Percentiles rank a stretch among this genome's conserved stretches.
phyloP scores from a whole-genome alignment of 202 grass and related monocot genomes.

The Hordeum pubiflorum region DNA sequence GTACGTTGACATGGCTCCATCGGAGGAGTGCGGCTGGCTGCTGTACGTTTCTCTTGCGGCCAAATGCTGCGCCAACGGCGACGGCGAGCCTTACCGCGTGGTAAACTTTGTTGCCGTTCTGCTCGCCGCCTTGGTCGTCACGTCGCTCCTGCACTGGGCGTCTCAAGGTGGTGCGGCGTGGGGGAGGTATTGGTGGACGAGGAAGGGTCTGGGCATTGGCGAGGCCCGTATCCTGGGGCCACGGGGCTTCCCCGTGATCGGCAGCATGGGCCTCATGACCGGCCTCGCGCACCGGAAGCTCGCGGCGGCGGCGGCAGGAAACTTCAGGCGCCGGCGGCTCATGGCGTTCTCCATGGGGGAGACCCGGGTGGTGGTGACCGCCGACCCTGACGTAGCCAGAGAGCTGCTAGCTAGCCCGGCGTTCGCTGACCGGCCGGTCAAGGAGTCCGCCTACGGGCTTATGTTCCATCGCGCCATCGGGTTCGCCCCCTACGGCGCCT shows the following conservation, averaged over 20 bases:
- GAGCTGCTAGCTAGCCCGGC: conserved; percentile 50
- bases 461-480: conserved; percentile 78
- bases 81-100: conserved; percentile 18
- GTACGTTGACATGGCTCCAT: background rate
- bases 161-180: conserved; percentile 63
- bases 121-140: conserved; percentile 10
- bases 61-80: conserved; percentile 33
- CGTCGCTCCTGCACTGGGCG: conserved; percentile 50
- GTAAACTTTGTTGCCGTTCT: background rate
- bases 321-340: conserved; percentile 17
- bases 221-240: conserved; percentile 41
- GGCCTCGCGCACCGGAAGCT: conserved; percentile 71
- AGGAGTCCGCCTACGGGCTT: conserved; percentile 68
- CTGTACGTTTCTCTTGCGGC: conserved; percentile 50
- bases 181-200: conserved; percentile 54
- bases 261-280: conserved; percentile 62
- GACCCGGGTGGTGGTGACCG: conserved; percentile 46
- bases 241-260: conserved; percentile 43
- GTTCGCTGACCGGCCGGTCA: conserved; percentile 62
- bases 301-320: conserved; percentile 2
- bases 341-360: conserved; percentile 70
- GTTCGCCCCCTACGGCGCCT: conserved; percentile 61
- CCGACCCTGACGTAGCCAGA: conserved; percentile 51
- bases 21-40: conserved; percentile 37
- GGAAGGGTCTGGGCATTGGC: background rate